Evolutionary conservation across 2,329 filamentous ascomycete species (phyloP).

Genomic region (Beauveria sp.): DNA sequence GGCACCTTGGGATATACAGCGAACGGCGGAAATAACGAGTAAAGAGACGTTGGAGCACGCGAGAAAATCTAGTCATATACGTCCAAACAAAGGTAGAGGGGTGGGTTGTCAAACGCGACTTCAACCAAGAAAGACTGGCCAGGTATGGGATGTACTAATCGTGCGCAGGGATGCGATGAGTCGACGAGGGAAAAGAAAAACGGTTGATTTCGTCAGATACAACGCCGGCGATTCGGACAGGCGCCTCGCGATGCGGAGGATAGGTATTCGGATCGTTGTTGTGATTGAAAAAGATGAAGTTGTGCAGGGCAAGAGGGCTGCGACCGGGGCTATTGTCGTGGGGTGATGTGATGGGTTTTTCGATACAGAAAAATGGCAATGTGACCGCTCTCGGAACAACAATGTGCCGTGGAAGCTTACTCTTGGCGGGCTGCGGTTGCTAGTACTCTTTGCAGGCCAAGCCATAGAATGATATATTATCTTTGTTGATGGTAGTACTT

Average conservation of each 20-base stretch:
- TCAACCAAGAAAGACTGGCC: not conserved
- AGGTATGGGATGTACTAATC: not conserved
- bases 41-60: not conserved
- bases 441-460: not conserved
- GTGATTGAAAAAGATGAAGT: not conserved
- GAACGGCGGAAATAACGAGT: not conserved
- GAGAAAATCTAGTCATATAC: constrained; percentile 7
- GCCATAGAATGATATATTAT: too few species aligned
- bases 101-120: not conserved
- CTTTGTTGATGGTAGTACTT: too few species aligned
- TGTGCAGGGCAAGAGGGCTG: not conserved
- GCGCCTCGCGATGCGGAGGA: not conserved
- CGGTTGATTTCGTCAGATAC: not conserved
- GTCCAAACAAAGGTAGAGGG: not conserved
- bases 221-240: not conserved
- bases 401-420: not conserved
- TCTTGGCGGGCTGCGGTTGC: not conserved
- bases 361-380: constrained; percentile 1
- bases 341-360: not conserved
- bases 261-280: not conserved
- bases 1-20: constrained; percentile 3
- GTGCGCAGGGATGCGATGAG: not conserved
- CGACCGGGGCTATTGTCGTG: not conserved
- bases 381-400: constrained; percentile 6
- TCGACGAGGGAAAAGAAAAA: too few species aligned